Evolutionary conservation across 1,139 yeast species (phyloP).

Genomic region (Hyphopichia burtonii): DNA sequence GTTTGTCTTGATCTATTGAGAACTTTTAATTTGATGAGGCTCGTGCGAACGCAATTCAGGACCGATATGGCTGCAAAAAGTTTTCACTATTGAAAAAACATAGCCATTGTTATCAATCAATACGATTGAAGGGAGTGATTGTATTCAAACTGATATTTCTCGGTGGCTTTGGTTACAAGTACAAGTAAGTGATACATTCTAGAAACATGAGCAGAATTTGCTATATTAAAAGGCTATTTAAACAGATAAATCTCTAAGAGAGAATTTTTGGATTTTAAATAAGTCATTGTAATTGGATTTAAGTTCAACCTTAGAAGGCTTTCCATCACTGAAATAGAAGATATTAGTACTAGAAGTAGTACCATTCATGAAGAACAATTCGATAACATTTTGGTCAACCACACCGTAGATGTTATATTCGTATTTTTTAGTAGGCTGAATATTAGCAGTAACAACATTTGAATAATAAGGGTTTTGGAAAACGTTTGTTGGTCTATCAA

Average conservation of each 20-base stretch:
- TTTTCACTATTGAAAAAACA: too few relatives aligned
- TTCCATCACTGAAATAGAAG: slow-evolving; percentile 8
- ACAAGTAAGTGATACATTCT: too few relatives aligned
- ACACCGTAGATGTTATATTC: slow-evolving; percentile 20
- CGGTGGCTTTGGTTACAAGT: too few relatives aligned
- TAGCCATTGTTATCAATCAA: too few relatives aligned
- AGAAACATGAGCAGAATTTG: too few relatives aligned
- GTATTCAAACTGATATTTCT: too few relatives aligned
- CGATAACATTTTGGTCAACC: slow-evolving; percentile 22
- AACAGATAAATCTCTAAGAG: slow-evolving; percentile 2
- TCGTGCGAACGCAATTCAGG: too few relatives aligned
- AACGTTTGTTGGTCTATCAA: slow-evolving; percentile 11
- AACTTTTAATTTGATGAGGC: too few relatives aligned
- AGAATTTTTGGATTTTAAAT: slow-evolving; percentile 3
- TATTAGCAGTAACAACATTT: slow-evolving; percentile 11
- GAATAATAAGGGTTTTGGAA: slow-evolving; percentile 11
- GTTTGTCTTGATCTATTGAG: too few relatives aligned
- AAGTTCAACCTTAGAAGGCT: slow-evolving; percentile 6
- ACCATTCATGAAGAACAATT: slow-evolving; percentile 24
- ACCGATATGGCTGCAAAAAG: too few relatives aligned
- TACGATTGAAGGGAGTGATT: too few relatives aligned
- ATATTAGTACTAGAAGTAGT: slow-evolving; percentile 9
- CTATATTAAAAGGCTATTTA: too few relatives aligned
- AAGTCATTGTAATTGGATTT: slow-evolving; percentile 1
- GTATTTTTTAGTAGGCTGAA: slow-evolving; percentile 8